A percentile compares a stretch with the other conserved stretches of the same genome.
Evolutionary conservation across 2,329 filamentous ascomycete species (phyloP).

Genomic region (Claviceps sp.): DNA sequence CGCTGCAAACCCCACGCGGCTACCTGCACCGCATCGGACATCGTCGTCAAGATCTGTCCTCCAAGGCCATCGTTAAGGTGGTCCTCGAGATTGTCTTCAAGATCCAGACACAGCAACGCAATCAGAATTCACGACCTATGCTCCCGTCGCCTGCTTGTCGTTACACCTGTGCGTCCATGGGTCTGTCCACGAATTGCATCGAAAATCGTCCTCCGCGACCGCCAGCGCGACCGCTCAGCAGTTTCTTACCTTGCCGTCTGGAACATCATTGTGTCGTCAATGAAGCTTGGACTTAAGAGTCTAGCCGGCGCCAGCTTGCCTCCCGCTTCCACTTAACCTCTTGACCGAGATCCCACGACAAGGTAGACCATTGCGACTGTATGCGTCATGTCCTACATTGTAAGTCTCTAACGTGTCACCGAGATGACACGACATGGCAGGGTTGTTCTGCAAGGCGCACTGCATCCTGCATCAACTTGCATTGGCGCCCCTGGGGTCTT

Average conservation of each 20-base stretch:
- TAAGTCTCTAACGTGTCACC: slow-evolving; percentile 14
- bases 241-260: background rate
- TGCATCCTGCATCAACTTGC: slow-evolving; percentile 1
- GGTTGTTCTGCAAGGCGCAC: slow-evolving; percentile 8
- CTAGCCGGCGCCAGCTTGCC: background rate
- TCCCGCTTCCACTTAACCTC: slow-evolving; percentile 4
- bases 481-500: background rate
- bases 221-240: background rate
- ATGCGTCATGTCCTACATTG: slow-evolving; percentile 29
- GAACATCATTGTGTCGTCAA: slow-evolving; percentile 5
- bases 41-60: background rate
- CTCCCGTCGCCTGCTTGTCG: background rate
- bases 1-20: slow-evolving; percentile 2
- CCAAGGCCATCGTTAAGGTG: background rate
- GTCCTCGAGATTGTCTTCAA: no score
- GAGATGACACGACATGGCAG: slow-evolving; percentile 9
- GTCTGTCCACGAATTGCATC: background rate
- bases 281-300: background rate
- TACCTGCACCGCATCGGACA: slow-evolving; percentile 3
- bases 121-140: background rate
- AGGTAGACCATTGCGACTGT: slow-evolving; percentile 8
- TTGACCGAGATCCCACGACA: slow-evolving; percentile 8
- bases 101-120: background rate
- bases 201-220: background rate
- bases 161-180: background rate